phyloP scores from a whole-genome alignment of 2,329 filamentous ascomycete genomes.

The Monosporascus sp. region DNA sequence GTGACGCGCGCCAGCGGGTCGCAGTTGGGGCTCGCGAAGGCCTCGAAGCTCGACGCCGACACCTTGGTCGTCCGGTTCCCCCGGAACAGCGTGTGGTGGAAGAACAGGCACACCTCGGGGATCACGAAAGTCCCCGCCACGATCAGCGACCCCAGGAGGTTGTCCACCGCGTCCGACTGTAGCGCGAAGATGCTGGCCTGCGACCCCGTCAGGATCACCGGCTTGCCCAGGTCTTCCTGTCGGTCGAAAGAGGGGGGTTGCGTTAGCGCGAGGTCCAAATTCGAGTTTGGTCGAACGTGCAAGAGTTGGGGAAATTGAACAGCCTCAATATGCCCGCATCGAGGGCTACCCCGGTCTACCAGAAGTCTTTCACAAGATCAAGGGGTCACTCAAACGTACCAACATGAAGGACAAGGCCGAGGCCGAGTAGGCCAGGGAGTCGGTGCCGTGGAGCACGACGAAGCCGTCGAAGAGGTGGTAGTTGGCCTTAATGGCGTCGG shows the following conservation, averaged over 20 bases:
- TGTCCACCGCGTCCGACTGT: constrained; percentile 88
- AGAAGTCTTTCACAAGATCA: no score
- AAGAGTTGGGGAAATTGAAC: neutral
- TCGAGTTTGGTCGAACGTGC: neutral
- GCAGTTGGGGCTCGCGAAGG: constrained; percentile 84
- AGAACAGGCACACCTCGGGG: constrained; percentile 89
- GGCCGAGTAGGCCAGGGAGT: constrained; percentile 83
- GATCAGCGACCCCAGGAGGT: constrained; percentile 80
- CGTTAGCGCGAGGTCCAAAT: neutral
- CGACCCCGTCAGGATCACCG: constrained; percentile 78
- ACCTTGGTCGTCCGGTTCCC: constrained; percentile 87
- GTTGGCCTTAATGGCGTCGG: constrained; percentile 72
- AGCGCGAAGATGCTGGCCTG: constrained; percentile 85
- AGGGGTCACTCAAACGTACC: constrained; percentile 30
- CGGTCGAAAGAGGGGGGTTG: neutral
- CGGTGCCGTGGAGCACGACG: constrained; percentile 85
- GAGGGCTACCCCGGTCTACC: neutral
- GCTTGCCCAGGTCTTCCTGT: constrained; percentile 70
- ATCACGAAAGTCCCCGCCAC: constrained; percentile 90
- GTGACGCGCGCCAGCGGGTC: constrained; percentile 77
- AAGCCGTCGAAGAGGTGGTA: constrained; percentile 88
- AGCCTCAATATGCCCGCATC: neutral
- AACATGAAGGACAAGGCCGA: constrained; percentile 93
- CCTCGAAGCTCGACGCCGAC: constrained; percentile 78
- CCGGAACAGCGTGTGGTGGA: constrained; percentile 84